A percentile compares a stretch with the other conserved stretches of the same genome.
phyloP scores from a whole-genome alignment of 495 filamentous ascomycete genomes.

The Collariella sp. region DNA sequence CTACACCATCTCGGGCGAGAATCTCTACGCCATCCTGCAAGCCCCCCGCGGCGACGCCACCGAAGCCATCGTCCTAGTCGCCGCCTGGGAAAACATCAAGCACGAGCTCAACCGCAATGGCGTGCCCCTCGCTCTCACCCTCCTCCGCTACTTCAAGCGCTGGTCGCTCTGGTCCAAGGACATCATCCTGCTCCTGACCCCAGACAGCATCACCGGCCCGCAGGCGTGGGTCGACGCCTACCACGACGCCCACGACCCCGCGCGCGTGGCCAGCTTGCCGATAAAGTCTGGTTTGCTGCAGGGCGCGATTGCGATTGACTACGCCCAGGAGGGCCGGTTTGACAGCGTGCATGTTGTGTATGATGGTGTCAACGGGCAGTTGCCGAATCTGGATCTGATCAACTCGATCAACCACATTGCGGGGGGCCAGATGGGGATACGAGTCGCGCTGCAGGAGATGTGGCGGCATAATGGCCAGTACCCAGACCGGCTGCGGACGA shows the following conservation, averaged over 20 bases:
- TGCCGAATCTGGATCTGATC: constrained; percentile 91
- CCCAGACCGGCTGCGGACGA: constrained; percentile 71
- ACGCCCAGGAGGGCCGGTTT: constrained; percentile 73
- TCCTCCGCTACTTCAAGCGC: constrained; percentile 90
- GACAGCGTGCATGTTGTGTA: constrained; percentile 84
- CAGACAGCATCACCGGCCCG: constrained; percentile 80
- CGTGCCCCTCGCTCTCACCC: constrained; percentile 71
- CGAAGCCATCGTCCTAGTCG: constrained; percentile 88
- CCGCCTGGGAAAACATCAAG: constrained; percentile 78
- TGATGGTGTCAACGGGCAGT: constrained; percentile 91
- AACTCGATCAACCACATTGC: constrained; percentile 89
- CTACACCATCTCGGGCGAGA: constrained; percentile 68
- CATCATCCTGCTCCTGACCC: constrained; percentile 83
- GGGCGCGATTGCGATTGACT: constrained; percentile 89
- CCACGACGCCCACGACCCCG: constrained; percentile 70
- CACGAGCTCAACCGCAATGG: constrained; percentile 76
- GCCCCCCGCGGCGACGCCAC: constrained; percentile 96
- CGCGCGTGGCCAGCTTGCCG: constrained; percentile 63
- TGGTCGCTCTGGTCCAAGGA: constrained; percentile 99
- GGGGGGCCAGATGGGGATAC: constrained; percentile 85
- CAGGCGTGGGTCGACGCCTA: constrained; percentile 98
- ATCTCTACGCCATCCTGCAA: constrained; percentile 90
- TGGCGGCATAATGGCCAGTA: constrained; percentile 77
- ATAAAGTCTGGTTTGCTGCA: constrained; percentile 90
- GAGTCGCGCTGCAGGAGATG: constrained; percentile 74